Base-by-base conservation (phyloP, 2,329 filamentous ascomycete species). In the Penicillium aurantiogriseum region DNA sequence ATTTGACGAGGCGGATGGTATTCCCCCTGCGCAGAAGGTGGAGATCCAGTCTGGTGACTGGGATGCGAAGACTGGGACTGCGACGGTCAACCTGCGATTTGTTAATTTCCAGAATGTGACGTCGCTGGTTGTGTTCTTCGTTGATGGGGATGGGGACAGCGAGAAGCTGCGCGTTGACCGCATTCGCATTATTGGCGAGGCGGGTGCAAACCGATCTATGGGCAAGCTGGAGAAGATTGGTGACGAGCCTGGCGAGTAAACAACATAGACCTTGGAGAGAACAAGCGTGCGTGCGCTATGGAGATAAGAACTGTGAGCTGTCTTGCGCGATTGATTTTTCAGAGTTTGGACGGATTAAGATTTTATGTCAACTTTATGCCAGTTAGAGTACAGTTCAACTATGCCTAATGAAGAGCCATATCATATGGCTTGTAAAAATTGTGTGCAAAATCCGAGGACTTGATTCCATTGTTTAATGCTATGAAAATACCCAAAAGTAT, bases 21-120 rank as follows among this genome's bases (percentile, higher is more conserved):
- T 90, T 52, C 83, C 88, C 48, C 84, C 90, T 0, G 92, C 90
- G 17, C 94, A 99, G 76, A 83, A 82, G 51, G 85, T 97, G 58
- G 88, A 88, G 67, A 81, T 99, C 43, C 81, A 83, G 60, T 80
- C 87, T 45, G 81, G 83, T 51, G 91, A 96, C 70, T 99, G 94
- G 93, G 90, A 92, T 74, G 60, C 71, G 49, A 80, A 82, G 44
- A 85, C 90, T 15, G 88, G 87, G 51, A 93, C 90, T 9, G 88
- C 86, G 15, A 89, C 82, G 67, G 78, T 93, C 53, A 77, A 83
- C 44, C 78, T 97, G 67, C 89, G 92, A 15, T 97, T 93, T 70
- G 94, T 99, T 77, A 97, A 97, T 79, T 99, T 97, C 81, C 94
- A 97, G 78, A 95, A 92, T 71, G 89, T 97, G 53, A 89, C 86